Evolutionary conservation across 2,329 filamentous ascomycete species (phyloP), one percentile per base, ranked within the genome.

Genomic region (Escovopsis weberi): DNA sequence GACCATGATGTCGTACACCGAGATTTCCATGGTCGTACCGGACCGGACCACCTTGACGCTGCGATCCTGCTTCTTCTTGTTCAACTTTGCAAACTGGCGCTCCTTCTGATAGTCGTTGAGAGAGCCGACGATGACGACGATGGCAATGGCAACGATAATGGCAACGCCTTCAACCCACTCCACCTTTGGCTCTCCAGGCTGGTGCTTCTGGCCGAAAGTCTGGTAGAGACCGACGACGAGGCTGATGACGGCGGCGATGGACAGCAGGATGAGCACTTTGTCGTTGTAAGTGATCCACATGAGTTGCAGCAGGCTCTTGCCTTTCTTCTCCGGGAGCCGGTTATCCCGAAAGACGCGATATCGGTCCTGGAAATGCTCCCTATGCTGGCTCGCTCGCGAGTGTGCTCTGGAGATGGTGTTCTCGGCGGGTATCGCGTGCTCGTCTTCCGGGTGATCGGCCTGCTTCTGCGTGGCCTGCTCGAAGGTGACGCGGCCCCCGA

Each of bases 281-380:
- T 88, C 83, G 61, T 87, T 85, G 58, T 85, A 85, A 0, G 83
- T 85, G 52, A 87, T 82, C 82, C 82, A 87, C 61, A 85, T 82
- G 36, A 88, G 66, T 55, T 83, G 67, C 37, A 84, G 65, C 35
- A 87, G 69, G 48, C 67, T 80, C 64, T 86, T 87, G 37, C 80
- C 73, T 62, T 86, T 85, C 59, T 81, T 80, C 53, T 75, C 79
- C 0, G 83, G 83, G 33, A 88, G 63, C 37, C 75, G 68, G 55
- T 88, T 88, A 59, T 85, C 80, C 51, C 68, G 71, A 56, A 75
- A 87, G 28, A 86, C 74, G 33, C 82, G 78, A 53, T 77, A 78
- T 45, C 83, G 72, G 51, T 86, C 82, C 12, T 59, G 57, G 23
- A 41, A 35, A 41, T 42, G 12, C 43, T 44, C 30, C 35, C 46